Base-by-base conservation (phyloP, 2,329 filamentous ascomycete genomes). In the Hirsutella thompsonii region DNA sequence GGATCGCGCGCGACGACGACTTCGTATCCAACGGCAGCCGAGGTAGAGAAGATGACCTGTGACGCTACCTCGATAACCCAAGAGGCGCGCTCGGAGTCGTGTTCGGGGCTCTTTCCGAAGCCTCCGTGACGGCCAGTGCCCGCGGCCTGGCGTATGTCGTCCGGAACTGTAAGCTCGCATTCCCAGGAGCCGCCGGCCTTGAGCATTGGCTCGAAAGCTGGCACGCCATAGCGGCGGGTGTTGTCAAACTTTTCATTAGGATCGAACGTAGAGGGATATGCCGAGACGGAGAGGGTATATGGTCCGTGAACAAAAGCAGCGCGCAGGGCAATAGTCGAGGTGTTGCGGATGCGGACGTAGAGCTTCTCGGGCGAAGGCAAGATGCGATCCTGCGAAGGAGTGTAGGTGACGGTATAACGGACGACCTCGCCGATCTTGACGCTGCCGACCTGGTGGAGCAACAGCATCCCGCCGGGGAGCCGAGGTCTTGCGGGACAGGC, bases 271-370 rank as follows among this genome's bases (percentile, higher is more conserved):
- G 83, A 72, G 1, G 90, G 87, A 53, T 93, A 94, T 20, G 88
- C 84, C 39, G 89, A 80, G 38, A 89, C 82, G 53, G 87, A 88
- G 30, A 96, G 73, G 1, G 81, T 93, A 58, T 98, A 98, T 1
- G 92, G 92, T 0, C 92, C 92, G 63, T 95, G 92, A 41, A 98
- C 81, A 59, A 95, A 98, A 42, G 92, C 92, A 41, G 92, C 92
- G 55, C 92, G 85, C 32, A 96, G 70, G 14, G 92, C 85, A 48
- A 94, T 85, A 43, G 86, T 83, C 32, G 84, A 92, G 9, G 85
- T 89, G 61, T 98, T 98, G 59, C 85, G 90, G 58, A 98, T 80
- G 52, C 85, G 87, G 36, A 98, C 76, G 61, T 86, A 77, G 30
- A 98, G 76, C 52, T 79, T 72, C 48, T 82, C 69, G 21, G 90